A percentile compares a stretch with the other conserved stretches of the same genome.
Evolutionary conservation across 257 asterid species (phyloP).

Genomic region (Buddleja alternifolia): DNA sequence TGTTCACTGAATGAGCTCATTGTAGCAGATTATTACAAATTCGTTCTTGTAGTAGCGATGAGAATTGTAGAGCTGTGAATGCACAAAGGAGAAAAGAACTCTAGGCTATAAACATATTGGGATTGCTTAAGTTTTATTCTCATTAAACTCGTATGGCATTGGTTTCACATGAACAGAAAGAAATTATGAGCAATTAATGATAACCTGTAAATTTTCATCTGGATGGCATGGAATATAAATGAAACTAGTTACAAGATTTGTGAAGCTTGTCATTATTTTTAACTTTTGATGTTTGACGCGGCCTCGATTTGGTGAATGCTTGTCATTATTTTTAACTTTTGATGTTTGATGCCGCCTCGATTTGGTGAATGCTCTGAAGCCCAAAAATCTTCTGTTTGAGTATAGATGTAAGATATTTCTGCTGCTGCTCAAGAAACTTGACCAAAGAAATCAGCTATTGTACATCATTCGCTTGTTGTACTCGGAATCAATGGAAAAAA

Average conservation of each 20-base stretch:
- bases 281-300: constrained; percentile 3
- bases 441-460: constrained; percentile 8
- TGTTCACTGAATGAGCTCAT: not conserved
- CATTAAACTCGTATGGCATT: not conserved
- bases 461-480: not conserved
- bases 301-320: not conserved
- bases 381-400: not conserved
- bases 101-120: not conserved
- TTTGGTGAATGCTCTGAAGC: constrained; percentile 4
- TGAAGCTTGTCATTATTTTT: not conserved
- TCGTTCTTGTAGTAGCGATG: not conserved
- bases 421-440: not conserved
- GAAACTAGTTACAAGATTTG: constrained; percentile 9
- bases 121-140: constrained; percentile 7
- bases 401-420: not conserved
- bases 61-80: constrained; percentile 8
- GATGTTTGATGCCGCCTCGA: not conserved
- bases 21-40: not conserved
- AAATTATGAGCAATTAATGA: constrained; percentile 1
- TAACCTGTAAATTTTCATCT: not conserved
- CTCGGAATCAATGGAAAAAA: not conserved
- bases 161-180: constrained; percentile 2
- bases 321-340: constrained; percentile 1
- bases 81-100: not conserved
- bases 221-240: constrained; percentile 18